Evolutionary conservation across 768 basidiomycete genomes (phyloP), one percentile per base, ranked within the genome.

Genomic region (Candolleomyces eurysporus): DNA sequence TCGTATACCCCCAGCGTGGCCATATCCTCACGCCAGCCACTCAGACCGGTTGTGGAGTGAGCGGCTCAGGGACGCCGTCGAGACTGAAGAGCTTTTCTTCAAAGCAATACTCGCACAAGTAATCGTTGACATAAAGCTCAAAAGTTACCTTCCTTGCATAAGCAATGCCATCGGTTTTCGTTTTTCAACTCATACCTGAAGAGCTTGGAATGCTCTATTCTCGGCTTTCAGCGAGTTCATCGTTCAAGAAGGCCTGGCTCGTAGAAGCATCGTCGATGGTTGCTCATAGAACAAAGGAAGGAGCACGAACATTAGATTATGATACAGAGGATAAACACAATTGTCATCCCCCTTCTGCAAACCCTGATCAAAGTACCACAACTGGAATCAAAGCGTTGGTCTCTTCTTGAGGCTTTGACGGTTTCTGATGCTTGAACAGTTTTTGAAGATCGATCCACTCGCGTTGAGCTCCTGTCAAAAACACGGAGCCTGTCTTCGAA

Each of bases 371-470:
- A 87, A 96, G 71, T 96, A 98, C 95, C 96, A 98, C 21, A 82
- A 79, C 57, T 90, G 81, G 32, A 94, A 66, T 0, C 66, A 63
- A 62, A 73, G 80, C 0, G 72, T 74, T 0, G 94, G 94, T 17
- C 82, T 79, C 16, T 61, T 69, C n/a, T n/a, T n/a, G n/a, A n/a
- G n/a, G n/a, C 93, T 90, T 91, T 0, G 94, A 92, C 1, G 96
- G 95, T 21, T 84, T 82, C 69, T 97, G 94, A 21, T 92, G 87
- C 59, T 81, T 88, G 72, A 98, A 89, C 52, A 96, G 79, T 69
- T 93, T 95, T 64, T 93, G 86, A 21, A 98, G 75, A 73, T 97
- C 94, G 60, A 95, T 91, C 96, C 96, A 98, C 71, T 94, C 93
- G 58, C 90, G 80, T 67, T 98, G 96, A 16, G 94, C 82, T 59